Percentiles rank a stretch among this genome's conserved stretches.
These are phyloP conservation scores for Papiliotrema laurentii DNA, from an alignment of 1,284 basidiomycete genomes.

Conservation along the genomic window DNA sequence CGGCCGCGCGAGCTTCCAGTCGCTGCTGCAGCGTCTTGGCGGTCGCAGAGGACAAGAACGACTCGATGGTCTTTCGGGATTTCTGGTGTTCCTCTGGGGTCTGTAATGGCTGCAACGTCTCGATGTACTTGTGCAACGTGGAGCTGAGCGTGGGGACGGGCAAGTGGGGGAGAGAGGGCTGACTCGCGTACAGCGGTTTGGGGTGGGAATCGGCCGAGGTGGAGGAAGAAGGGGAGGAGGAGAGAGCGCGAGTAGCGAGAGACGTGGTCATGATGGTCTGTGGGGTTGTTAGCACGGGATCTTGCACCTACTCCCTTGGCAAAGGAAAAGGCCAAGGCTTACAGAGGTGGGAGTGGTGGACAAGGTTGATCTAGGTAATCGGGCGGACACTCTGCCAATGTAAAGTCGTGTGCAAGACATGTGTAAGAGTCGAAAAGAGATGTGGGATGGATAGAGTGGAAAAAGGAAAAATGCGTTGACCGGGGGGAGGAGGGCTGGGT, in stretches of 20 bases:
- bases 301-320: no score
- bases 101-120: conserved; percentile 71
- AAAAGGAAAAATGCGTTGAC: no score
- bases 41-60: conserved; percentile 67
- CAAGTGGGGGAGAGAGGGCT: conserved; percentile 71
- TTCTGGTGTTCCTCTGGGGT: conserved; percentile 59
- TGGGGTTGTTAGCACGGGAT: no score
- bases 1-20: conserved; percentile 64
- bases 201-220: conserved; percentile 26
- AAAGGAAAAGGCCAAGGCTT: no score
- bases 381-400: no score
- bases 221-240: conserved; percentile 1
- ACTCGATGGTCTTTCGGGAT: conserved; percentile 60
- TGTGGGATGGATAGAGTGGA: no score
- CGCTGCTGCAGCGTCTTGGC: conserved; percentile 74
- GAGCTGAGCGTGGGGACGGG: conserved; percentile 78
- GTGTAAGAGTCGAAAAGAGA: no score
- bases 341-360: no score
- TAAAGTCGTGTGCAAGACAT: no score
- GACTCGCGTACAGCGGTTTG: conserved; percentile 71
- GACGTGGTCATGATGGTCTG: conserved; percentile 6
- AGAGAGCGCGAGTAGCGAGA: conserved; percentile 2
- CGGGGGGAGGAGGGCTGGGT: no score
- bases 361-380: no score
- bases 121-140: conserved; percentile 80